Evolutionary conservation across 1,284 basidiomycete species (phyloP), one percentile per base, ranked within the genome.

Genomic region (Apiotrichum montevideense): DNA sequence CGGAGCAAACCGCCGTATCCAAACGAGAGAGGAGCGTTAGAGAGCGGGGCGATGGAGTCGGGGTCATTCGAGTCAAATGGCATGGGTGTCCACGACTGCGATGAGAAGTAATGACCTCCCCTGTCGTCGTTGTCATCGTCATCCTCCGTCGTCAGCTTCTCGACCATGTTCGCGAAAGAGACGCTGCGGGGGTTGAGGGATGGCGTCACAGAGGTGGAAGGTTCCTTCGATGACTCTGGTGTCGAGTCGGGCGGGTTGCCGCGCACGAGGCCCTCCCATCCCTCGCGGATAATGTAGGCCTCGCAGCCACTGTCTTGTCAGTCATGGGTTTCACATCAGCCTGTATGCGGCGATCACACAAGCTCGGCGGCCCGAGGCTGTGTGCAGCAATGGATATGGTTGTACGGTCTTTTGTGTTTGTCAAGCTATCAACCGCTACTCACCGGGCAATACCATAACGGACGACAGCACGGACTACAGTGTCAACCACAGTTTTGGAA

Each of bases 251-350:
- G 51, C 14, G 68, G 66, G 70, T 84, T 84, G 37, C 83, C 83
- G 54, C 78, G 73, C 29, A 84, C 81, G 54, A 98, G 86, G 46
- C 95, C 95, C 75, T 98, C 93, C 80, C 96, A 98, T 44, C 95
- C 95, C 79, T 98, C 96, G 45, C 95, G 87, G 57, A 96, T 89
- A 63, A 96, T 86, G 81, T 85, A 96, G 11, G 88, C 85, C 72
- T 96, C 88, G 75, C 90, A 96, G 45, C 91, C 92, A 77, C 92
- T 92, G 70, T 41, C 37, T 33, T 35, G 49, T 51, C 44, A 50
- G 48, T 32, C 13, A 29, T 37, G n/a, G 13, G 3, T 11, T 5
- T 6, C n/a, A 10, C 9, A 14, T n/a, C 32, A 14, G 33, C 37
- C 13, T 8, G 37, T 39, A 13, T 13, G 8, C 37, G 37, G 37